phyloP scores from a whole-genome alignment of 2,329 filamentous ascomycete species.

The Orbilia quercus region DNA sequence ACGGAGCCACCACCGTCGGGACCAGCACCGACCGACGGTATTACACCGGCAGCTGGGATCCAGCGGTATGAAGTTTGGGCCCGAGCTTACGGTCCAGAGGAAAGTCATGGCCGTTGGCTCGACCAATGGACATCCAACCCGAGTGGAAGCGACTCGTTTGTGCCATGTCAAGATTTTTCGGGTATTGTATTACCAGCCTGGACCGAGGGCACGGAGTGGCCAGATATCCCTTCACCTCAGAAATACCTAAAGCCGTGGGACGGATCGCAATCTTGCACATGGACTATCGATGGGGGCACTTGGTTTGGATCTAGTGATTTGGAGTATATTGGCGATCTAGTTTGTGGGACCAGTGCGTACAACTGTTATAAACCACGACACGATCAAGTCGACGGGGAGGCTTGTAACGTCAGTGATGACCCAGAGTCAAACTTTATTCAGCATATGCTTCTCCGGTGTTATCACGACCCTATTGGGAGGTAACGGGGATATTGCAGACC shows the following conservation, averaged over 20 bases:
- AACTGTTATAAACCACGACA: conserved; percentile 2
- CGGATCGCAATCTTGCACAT: not conserved
- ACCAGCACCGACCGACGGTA: not conserved
- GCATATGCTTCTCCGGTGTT: too few relatives aligned
- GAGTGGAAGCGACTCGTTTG: not conserved
- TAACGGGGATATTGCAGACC: too few relatives aligned
- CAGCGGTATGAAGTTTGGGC: conserved; percentile 1
- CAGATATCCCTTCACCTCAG: not conserved
- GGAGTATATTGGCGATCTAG: not conserved
- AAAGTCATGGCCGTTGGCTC: not conserved
- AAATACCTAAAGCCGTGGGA: not conserved
- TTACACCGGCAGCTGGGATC: not conserved
- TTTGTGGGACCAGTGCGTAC: not conserved
- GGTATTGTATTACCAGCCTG: too few relatives aligned
- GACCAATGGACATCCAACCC: conserved; percentile 2
- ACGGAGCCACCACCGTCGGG: not conserved
- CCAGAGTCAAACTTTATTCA: too few relatives aligned
- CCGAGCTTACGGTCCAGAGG: not conserved
- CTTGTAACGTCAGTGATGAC: too few relatives aligned
- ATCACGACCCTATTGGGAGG: too few relatives aligned
- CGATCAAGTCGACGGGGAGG: too few relatives aligned
- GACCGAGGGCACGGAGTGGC: not conserved
- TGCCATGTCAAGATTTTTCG: not conserved
- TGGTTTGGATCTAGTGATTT: not conserved
- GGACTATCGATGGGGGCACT: not conserved